Base-by-base conservation (phyloP, 2,329 filamentous ascomycete species). In the Diaporthe sp. region DNA sequence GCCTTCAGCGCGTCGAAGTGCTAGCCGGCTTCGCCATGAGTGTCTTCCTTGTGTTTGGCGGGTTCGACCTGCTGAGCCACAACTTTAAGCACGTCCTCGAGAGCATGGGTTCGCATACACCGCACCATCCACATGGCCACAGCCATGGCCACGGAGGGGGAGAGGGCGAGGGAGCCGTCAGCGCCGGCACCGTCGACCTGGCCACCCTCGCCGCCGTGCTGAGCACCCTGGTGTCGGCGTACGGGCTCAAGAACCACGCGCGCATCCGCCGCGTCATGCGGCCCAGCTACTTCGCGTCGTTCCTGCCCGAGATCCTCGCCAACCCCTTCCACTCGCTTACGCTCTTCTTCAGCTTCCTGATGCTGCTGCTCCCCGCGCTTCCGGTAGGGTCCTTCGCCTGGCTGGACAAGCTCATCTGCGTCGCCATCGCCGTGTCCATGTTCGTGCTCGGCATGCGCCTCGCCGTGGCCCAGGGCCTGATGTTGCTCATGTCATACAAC, bases 251-350 rank as follows among this genome's bases (percentile, higher is more conserved):
- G 82, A 98, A 98, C 82, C 96, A 98, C 83, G 93, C 94, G 8
- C 92, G 97, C 67, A 98, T 99, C 79, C 95, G 95, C 78, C 95
- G 95, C 82, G 93, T 96, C 67, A 97, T 98, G 93, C 92, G 94
- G 55, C 93, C 98, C 78, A 78, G 51, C 75, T 82, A 74, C 78
- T 93, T 98, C 31, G 92, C 94, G 57, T 93, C 92, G 39, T 89
- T 98, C 25, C 89, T 98, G 51, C 95, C 96, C 7, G 94, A 92
- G 39, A 90, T 98, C n/a, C 89, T 98, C 74, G 95, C 94, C 79
- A 99, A 98, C 83, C 97, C 97, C 0, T 97, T 96, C 73, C 97
- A 99, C 85, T 95, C 98, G 82, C 90, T 99, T 34, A 98, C 97
- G 0, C 89, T 99, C 12, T 95, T 93, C 37, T 98, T 96, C 85